Conservation (phyloP, 2,329 filamentous ascomycete genomes). For the Fusarium gaditjirri region DNA sequence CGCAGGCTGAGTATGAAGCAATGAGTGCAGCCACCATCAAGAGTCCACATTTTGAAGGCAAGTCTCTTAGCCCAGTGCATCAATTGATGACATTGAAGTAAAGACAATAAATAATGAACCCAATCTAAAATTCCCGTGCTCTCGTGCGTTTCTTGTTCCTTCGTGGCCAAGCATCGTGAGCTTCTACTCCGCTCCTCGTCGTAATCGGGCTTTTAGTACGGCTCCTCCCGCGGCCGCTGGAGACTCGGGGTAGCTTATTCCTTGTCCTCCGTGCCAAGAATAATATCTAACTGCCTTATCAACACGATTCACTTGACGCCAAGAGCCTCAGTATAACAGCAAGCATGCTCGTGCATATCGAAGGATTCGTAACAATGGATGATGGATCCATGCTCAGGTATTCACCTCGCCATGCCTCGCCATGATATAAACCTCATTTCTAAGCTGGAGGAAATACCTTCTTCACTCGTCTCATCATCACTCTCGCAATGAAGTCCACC, state of each 20-base stretch:
- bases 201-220: neutral
- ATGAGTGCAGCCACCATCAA: fast-evolving
- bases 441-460: neutral
- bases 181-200: neutral
- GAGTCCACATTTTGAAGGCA: fast-evolving
- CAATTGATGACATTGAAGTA: fast-evolving
- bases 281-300: neutral
- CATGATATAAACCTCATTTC: neutral
- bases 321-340: neutral
- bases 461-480: neutral
- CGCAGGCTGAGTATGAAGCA: fast-evolving
- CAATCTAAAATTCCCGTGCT: too few species aligned
- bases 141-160: neutral
- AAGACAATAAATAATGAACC: neutral
- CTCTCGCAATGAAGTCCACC: constrained; percentile 9
- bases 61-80: too few species aligned
- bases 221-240: neutral
- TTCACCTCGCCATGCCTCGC: neutral
- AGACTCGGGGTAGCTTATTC: fast-evolving
- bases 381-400: neutral
- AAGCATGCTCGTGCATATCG: neutral
- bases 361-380: neutral
- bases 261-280: neutral
- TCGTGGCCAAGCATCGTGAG: neutral
- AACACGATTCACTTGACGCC: neutral